Base-by-base conservation (phyloP, 495 filamentous ascomycete species). In the Aspergillus affinis region DNA sequence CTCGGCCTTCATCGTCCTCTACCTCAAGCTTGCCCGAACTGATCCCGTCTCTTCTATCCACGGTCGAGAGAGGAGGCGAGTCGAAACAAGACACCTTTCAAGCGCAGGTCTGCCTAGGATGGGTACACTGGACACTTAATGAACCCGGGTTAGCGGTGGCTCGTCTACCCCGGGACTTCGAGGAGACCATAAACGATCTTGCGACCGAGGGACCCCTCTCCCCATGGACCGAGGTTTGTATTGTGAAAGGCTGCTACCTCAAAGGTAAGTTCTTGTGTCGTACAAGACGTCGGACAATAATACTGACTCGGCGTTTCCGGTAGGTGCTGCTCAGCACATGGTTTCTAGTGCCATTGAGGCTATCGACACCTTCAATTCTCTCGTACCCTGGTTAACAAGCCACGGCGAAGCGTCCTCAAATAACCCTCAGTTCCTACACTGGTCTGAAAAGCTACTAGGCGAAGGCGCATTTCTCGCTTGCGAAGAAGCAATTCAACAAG, bases 191-290 rank as follows among this genome's bases (percentile, higher is more conserved):
- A 46, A 68, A 82, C 48, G 74, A 74, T 46, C 69, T 88, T 55
- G 61, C 73, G 20, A 66, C 76, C 3, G 79, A 74, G 0, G 76
- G 78, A 26, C 63, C 72, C 13, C 71, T 82, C 13, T 81, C 86
- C 5, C 81, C 84, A 63, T 96, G 91, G 91, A 89, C 89, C 6
- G 85, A 85, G 54, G 86, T 92, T 6, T 95, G 91, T 71, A 81
- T 88, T 19, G 79, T 93, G 9, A 94, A 93, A 69, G 85, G 84
- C 44, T 82, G 83, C 36, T 95, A 89, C 63, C 77, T 97, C 44
- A 87, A 87, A 70, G 90, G 90, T 75, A 72, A 27, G 57, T 60
- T 15, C 5, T 27, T 20, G 12, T 29, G 20, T 18, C 23, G 47
- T 18, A 1, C 21, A 9, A 6, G 32, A 32, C n/a, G 17, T 15